Evolutionary conservation across 1,284 basidiomycete species (phyloP), one percentile per base, ranked within the genome.

Genomic region (Sporisorium exsertum): DNA sequence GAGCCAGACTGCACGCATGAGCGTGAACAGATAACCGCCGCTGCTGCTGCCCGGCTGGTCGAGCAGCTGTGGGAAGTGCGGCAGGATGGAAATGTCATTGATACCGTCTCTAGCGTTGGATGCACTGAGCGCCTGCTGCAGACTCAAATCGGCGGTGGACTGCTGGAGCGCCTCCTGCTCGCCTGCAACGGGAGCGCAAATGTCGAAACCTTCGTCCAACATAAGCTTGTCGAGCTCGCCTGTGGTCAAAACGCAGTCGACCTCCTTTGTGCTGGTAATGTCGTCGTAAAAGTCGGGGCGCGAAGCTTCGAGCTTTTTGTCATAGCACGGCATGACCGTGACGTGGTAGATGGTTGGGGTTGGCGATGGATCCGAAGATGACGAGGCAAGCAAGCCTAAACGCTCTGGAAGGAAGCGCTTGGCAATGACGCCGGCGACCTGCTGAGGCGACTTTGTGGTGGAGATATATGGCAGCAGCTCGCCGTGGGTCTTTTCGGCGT

Each of bases 291-390:
- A 79, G 51, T 84, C 82, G 2, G 64, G 62, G 27, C 97, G 89
- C 16, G 94, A 95, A 0, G 97, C 96, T 87, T 99, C 97, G 27
- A 99, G 91, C 86, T 99, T 99, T 87, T 99, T 99, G 89, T 99
- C 97, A 86, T 98, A 99, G 87, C 97, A 99, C 0, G 96, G 95
- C 95, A 99, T 99, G 45, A 98, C 94, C 0, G 94, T 90, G 69
- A 98, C 93, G 81, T 99, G 97, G 86, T 98, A 99, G 20, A 83
- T 69, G 27, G 43, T 46, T 1, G 58, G 40, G 7, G 29, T 26
- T 8, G 22, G 6, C 13, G 56, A 26, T 18, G 24, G 2, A 12
- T 58, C n/a, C n/a, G 37, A 15, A 2, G 42, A 22, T 29, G 20
- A 18, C 1, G 54, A 10, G 6, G 46, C 32, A 16, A 43, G 35